Percentiles rank a stretch among this genome's conserved stretches.
Evolutionary conservation across 768 basidiomycete genomes (phyloP).

Genomic region (Pulveroboletus sp.): DNA sequence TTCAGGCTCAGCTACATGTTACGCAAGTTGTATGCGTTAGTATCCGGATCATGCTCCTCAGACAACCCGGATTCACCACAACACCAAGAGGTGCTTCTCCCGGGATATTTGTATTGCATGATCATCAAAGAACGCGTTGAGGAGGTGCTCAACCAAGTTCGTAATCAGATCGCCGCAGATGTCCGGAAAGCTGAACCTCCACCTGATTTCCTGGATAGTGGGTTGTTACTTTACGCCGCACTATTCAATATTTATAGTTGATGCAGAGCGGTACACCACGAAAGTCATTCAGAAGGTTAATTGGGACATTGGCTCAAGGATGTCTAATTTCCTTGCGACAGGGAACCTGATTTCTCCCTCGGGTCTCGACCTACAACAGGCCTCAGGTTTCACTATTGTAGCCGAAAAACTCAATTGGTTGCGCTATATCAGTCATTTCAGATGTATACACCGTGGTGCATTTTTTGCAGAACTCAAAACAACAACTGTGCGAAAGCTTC

Average conservation of each 20-base stretch:
- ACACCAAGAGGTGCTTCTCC: slow-evolving; percentile 94
- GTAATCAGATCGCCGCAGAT: slow-evolving; percentile 65
- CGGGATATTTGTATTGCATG: slow-evolving; percentile 90
- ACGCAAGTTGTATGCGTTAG: slow-evolving; percentile 87
- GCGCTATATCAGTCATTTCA: slow-evolving; percentile 96
- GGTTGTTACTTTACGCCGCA: slow-evolving; percentile 27
- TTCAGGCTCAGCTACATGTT: slow-evolving; percentile 81
- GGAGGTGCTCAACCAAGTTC: slow-evolving; percentile 74
- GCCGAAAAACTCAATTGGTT: slow-evolving; percentile 99
- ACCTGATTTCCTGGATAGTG: slow-evolving; percentile 89
- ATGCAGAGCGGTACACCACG: slow-evolving; percentile 71
- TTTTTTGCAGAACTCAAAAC: slow-evolving; percentile 99
- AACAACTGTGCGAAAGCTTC: slow-evolving; percentile 90
- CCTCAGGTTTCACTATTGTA: slow-evolving; percentile 97
- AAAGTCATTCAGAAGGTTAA: slow-evolving; percentile 74
- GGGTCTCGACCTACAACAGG: slow-evolving; percentile 94
- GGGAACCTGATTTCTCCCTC: slow-evolving; percentile 93
- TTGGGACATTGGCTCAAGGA: slow-evolving; percentile 85
- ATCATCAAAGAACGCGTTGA: slow-evolving; percentile 97
- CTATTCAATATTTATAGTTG: slow-evolving; percentile 2
- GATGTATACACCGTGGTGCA: slow-evolving; percentile 97
- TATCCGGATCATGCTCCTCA: slow-evolving; percentile 82
- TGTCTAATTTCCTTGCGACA: slow-evolving; percentile 94
- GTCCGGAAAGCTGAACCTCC: slow-evolving; percentile 65
- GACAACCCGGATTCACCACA: slow-evolving; percentile 99